Evolutionary conservation across 257 asterid genomes (phyloP).

Genomic region (Solanum pinnatisectum): DNA sequence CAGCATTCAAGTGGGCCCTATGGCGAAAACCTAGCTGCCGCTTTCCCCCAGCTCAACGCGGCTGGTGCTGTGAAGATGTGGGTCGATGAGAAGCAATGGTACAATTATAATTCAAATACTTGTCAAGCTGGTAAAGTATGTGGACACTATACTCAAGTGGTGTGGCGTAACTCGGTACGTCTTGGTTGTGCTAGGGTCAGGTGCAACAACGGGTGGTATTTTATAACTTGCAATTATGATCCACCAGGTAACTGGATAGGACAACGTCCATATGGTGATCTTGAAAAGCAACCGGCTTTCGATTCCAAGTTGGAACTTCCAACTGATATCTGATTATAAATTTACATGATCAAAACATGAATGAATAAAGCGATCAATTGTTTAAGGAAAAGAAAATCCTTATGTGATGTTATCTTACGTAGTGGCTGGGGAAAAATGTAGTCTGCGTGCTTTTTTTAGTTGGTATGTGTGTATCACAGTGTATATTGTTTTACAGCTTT

Average conservation of each 20-base stretch:
- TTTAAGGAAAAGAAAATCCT: no score
- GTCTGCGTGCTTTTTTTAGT: no score
- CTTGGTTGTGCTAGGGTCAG: no score
- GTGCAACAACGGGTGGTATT: background rate
- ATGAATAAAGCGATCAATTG: no score
- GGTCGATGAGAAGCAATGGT: conserved; percentile 20
- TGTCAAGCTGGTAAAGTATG: background rate
- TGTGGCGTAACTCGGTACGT: no score
- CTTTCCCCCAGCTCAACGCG: conserved; percentile 16
- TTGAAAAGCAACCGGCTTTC: background rate
- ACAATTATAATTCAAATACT: conserved; percentile 13
- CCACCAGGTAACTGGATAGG: conserved; percentile 6
- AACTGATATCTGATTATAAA: background rate
- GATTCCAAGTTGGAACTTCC: background rate
- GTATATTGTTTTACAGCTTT: no score
- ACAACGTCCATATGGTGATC: background rate
- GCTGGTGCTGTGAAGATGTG: conserved; percentile 20
- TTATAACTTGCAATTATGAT: conserved; percentile 3
- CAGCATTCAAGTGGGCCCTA: conserved; percentile 24
- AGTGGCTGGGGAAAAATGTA: no score
- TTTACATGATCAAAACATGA: no score
- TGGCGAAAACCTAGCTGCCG: conserved; percentile 40
- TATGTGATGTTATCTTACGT: no score
- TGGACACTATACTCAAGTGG: no score
- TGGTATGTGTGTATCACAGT: no score